Evolutionary conservation across 768 basidiomycete genomes (phyloP), one percentile per base, ranked within the genome.

Genomic region (Pleurotus djamor): DNA sequence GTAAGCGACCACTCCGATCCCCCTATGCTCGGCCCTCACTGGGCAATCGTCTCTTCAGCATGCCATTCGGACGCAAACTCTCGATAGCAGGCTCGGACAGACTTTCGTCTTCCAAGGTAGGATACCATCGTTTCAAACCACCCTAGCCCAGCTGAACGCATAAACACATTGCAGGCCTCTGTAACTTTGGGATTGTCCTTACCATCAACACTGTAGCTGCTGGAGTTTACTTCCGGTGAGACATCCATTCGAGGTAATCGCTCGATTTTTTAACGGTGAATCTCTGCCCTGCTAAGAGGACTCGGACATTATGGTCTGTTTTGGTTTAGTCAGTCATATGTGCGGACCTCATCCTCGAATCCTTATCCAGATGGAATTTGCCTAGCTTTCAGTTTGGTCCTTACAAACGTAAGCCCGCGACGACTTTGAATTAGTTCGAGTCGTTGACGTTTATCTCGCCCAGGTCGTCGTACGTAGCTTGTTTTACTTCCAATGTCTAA

Each of bases 61-160:
- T 56, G 68, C 67, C 50, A 16, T 66, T 47, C 59, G 60, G 14
- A 67, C 59, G 32, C 63, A 65, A 21, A 67, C 64, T 28, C 50
- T 61, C 6, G 67, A 67, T 52, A 64, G 67, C 9, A 55, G 51
- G 2, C 58, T 70, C 21, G 69, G 64, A 8, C 66, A 60, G 57
- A 43, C 48, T 36, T 68, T 68, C 59, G 28, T 70, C 21, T 16
- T 34, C 4, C 67, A 68, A 63, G 64, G 69, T n/a, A n/a, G n/a
- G n/a, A n/a, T n/a, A n/a, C n/a, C n/a, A n/a, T n/a, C n/a, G n/a
- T n/a, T n/a, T n/a, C n/a, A n/a, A n/a, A n/a, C n/a, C n/a, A n/a
- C n/a, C n/a, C n/a, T n/a, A n/a, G n/a, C n/a, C n/a, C n/a, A n/a
- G n/a, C n/a, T n/a, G n/a, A n/a, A n/a, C n/a, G n/a, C n/a, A n/a